These are phyloP conservation scores for Bocquillonia castaneifolia DNA, from an alignment of 441 rosid genomes.

Conservation along the genomic window DNA sequence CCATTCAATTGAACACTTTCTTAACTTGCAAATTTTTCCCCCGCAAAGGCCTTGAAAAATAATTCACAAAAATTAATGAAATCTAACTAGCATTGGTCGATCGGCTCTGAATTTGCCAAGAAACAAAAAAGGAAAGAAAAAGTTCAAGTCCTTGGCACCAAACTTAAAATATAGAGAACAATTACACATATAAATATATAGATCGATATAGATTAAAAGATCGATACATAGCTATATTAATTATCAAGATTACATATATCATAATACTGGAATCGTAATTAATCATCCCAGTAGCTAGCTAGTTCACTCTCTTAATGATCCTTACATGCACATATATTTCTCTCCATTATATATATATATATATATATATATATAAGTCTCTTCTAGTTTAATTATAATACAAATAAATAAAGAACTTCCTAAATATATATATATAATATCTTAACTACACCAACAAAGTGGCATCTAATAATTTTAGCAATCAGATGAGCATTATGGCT, in stretches of 20 bases:
- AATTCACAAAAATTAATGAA: too few relatives aligned
- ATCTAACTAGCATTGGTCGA: too few relatives aligned
- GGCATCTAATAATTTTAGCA: not conserved
- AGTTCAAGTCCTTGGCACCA: not conserved
- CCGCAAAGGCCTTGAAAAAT: too few relatives aligned
- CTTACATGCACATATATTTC: not conserved
- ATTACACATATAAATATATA: too few relatives aligned
- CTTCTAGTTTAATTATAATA: too few relatives aligned
- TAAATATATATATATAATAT: slow-evolving; percentile 11
- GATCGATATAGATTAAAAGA: slow-evolving; percentile 4
- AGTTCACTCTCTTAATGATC: not conserved
- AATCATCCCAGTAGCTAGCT: not conserved
- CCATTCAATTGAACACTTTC: too few relatives aligned
- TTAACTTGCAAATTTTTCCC: too few relatives aligned
- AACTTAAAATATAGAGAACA: not conserved
- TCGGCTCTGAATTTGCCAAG: too few relatives aligned
- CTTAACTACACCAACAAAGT: not conserved
- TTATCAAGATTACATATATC: not conserved
- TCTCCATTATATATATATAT: not conserved
- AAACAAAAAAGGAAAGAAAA: too few relatives aligned
- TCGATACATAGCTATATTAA: not conserved
- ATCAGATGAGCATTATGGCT: slow-evolving; percentile 28
- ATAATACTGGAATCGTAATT: not conserved
- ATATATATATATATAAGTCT: too few relatives aligned
- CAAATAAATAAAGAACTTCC: slow-evolving; percentile 22